A percentile compares a stretch with the other conserved stretches of the same genome.
Conservation (phyloP, 352 stramenopile genomes). For the Chrysophaeum taylorii region DNA sequence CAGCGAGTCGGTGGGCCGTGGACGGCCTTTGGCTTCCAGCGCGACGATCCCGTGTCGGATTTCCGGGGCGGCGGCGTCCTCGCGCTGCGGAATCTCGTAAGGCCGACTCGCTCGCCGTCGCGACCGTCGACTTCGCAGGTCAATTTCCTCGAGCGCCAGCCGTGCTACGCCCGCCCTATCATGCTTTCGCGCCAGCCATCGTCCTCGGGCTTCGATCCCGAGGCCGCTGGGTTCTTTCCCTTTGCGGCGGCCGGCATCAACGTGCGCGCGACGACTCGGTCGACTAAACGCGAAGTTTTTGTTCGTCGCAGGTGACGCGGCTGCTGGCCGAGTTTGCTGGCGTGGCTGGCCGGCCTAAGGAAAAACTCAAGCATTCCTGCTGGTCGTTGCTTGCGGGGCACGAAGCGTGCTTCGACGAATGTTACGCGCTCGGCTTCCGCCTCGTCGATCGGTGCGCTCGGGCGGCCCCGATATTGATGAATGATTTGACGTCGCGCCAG, state of each 20-base stretch:
- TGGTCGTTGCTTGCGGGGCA: background rate
- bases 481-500: too few relatives aligned
- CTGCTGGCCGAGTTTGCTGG: background rate
- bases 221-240: background rate
- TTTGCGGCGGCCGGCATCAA: constrained; percentile 1
- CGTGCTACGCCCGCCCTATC: background rate
- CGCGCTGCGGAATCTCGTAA: background rate
- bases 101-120: too few relatives aligned
- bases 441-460: background rate
- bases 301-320: too few relatives aligned
- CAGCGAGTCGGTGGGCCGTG: background rate
- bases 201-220: background rate
- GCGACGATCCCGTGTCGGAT: background rate
- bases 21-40: background rate
- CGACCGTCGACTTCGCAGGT: too few relatives aligned
- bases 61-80: background rate
- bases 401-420: background rate
- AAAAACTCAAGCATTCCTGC: background rate
- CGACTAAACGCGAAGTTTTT: too few relatives aligned
- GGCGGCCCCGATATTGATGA: too few relatives aligned
- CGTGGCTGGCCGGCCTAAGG: background rate
- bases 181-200: background rate
- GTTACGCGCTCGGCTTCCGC: background rate
- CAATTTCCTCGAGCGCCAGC: background rate
- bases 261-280: too few relatives aligned